Base-by-base conservation (phyloP, 768 basidiomycete species). In the Glaciozyma martinii region DNA sequence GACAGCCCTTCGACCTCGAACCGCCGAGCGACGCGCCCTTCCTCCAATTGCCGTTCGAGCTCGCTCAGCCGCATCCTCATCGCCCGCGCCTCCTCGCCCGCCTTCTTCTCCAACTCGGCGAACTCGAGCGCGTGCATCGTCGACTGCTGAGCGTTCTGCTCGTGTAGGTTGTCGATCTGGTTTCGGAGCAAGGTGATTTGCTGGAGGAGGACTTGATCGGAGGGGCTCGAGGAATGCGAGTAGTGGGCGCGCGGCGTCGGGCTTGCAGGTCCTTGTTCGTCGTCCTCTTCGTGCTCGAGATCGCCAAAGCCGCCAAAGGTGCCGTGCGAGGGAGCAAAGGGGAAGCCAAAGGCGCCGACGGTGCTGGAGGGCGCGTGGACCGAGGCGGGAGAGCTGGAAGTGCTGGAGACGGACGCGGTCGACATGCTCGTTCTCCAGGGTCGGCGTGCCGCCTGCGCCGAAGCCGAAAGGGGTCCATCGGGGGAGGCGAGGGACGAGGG, bases 1-100 rank as follows among this genome's bases (percentile, higher is more conserved):
- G 90, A 77, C 83, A 90, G 85, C 78, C 90, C 90, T 71, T 90
- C 88, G 64, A 67, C 52, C 60, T 71, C 72, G 30, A 65, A 56
- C 8, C 65, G 21, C n/a, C 70, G 59, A 9, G 37, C 56, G 29
- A 49, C 47, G 16, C 60, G 57, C 33, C 57, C 66, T 23, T 66
- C 68, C 37, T 66, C 68, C 60, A 70, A 30, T 37, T 56, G 56
- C 30, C 47, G 46, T 56, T 70, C 68, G 44, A 73, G 61, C 32
- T 67, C 68, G 29, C 46, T 27, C 15, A 66, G 66, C 18, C 63
- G 60, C 16, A 54, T 19, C 1, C 65, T 56, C 65, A 72, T 61
- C 40, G 56, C 61, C 43, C 56, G 21, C 25, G 66, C 65, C 50
- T 71, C 70, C 19, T 71, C 66, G 27, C 59, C 43, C n/a, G 63